phyloP scores from a whole-genome alignment of 1,139 yeast genomes.

The Saccharomyces hybrid region DNA sequence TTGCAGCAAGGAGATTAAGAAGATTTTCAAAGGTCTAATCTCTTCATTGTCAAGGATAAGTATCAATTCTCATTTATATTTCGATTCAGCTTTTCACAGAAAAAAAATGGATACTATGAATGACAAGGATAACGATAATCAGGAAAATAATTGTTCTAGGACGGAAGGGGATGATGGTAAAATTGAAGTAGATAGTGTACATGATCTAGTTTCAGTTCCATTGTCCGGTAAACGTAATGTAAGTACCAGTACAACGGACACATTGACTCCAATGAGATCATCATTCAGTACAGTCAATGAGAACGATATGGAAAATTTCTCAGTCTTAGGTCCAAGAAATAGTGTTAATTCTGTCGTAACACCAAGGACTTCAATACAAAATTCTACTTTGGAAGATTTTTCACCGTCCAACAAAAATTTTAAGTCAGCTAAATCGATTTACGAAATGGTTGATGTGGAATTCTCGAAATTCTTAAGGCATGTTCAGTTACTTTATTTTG shows the following conservation, averaged over 20 bases:
- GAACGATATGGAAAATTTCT: not conserved
- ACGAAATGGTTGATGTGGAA: constrained; percentile 17
- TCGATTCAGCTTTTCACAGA: constrained; percentile 31
- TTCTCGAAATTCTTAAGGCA: constrained; percentile 13
- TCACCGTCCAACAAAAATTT: not conserved
- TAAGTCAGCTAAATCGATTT: constrained; percentile 9
- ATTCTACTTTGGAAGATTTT: constrained; percentile 2
- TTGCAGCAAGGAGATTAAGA: constrained; percentile 40
- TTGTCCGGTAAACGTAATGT: constrained; percentile 14
- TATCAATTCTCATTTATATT: constrained; percentile 49
- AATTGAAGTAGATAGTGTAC: not conserved
- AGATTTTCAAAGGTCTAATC: constrained; percentile 44
- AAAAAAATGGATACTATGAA: not conserved
- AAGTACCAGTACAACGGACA: constrained; percentile 28
- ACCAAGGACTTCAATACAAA: constrained; percentile 5
- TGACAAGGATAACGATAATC: constrained; percentile 1
- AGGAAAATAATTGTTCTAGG: constrained; percentile 1
- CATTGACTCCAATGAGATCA: constrained; percentile 10
- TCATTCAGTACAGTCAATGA: constrained; percentile 4
- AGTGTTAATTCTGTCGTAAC: constrained; percentile 1
- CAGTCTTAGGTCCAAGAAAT: constrained; percentile 1
- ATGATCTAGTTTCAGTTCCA: constrained; percentile 1
- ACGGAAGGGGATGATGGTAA: constrained; percentile 5
- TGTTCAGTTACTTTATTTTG: constrained; percentile 12
- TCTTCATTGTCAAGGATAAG: constrained; percentile 51